Evolutionary conservation across 2,329 filamentous ascomycete genomes (phyloP), one percentile per base, ranked within the genome.

Genomic region (Moelleriella libera): DNA sequence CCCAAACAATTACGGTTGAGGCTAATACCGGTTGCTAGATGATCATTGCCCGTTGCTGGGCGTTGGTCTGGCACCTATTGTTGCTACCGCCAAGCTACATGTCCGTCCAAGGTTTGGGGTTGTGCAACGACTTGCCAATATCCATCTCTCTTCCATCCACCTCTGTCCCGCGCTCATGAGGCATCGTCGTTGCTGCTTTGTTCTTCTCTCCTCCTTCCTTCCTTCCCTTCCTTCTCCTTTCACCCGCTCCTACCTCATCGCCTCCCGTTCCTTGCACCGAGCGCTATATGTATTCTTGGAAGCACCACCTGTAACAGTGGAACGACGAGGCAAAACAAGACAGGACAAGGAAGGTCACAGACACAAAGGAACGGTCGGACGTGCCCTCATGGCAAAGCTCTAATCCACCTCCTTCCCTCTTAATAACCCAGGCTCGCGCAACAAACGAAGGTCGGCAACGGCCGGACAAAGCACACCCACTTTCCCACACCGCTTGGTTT

Each of bases 31-130:
- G 49, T 51, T 51, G 49, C 49, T 49, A 51, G 37, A 48, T 47
- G 47, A 51, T 45, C 45, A 14, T 42, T 47, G 21, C 32, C 44
- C 48, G 50, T 51, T 51, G 50, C 50, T 49, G 30, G 47, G 50
- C 45, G 45, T 43, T 47, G 12, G 21, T 12, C 12, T 29, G 48
- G 41, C 9, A 41, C 37, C 45, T 47, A 49, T 49, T 51, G 45
- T 51, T 51, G 47, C 45, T 49, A 47, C 44, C 32, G 40, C 28
- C 41, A 46, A 45, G 46, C 28, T 39, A 47, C 39, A 45, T 50
- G 31, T 28, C 45, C 44, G 41, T 45, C 48, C 12, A 50, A 44
- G 43, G 37, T 50, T 47, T 50, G 28, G 45, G 34, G 8, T 37
- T 37, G 34, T 37, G 34, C 34, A 37, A 37, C 34, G 34, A 37